These are phyloP conservation scores for Cercospora zeae-maydis DNA, from an alignment of 2,329 filamentous ascomycete genomes.

Conservation along the genomic window DNA sequence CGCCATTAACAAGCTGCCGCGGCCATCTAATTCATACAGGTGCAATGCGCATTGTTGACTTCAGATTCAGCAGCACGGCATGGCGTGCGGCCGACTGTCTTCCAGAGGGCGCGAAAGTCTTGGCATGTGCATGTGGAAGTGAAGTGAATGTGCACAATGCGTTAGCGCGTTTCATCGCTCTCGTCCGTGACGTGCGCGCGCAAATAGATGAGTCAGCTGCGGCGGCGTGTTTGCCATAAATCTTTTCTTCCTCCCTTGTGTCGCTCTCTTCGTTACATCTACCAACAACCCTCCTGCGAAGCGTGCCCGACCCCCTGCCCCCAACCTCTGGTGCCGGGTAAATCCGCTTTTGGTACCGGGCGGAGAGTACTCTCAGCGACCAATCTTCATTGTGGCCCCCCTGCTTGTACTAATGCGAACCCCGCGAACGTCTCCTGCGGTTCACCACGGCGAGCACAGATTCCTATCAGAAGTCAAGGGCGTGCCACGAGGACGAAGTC, in stretches of 20 bases:
- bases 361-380: neutral
- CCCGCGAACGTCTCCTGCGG: neutral
- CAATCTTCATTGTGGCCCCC: neutral
- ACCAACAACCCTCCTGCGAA: neutral
- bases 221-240: neutral
- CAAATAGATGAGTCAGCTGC: neutral
- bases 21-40: neutral
- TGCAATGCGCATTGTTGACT: neutral
- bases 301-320: neutral
- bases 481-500: slow-evolving; percentile 1
- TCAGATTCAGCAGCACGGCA: neutral
- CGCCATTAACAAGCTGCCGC: neutral
- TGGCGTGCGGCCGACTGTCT: neutral
- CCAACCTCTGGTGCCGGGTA: neutral
- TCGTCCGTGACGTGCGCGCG: neutral
- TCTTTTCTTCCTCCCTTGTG: neutral
- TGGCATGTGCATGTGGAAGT: neutral
- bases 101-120: neutral
- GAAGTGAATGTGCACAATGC: neutral
- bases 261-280: neutral
- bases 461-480: neutral
- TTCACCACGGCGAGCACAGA: neutral
- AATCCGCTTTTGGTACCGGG: neutral
- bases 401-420: neutral
- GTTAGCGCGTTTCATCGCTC: neutral